These are phyloP conservation scores for Metschnikowia cubensis DNA, from an alignment of 805 yeast genomes.

Conservation along the genomic window DNA sequence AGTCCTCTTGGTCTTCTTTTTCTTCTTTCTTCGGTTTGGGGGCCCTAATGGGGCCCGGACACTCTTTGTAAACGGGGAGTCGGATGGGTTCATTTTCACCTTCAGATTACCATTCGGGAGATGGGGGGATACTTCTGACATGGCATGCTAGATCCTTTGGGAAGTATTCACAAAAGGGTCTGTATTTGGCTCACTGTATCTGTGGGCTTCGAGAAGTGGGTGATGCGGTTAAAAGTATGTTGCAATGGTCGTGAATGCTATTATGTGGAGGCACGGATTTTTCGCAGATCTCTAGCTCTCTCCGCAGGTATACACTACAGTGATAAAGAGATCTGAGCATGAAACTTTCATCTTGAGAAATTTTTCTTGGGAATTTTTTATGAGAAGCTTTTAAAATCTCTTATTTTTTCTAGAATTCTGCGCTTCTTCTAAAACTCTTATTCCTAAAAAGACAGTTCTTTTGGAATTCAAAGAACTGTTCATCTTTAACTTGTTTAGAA, in stretches of 20 bases:
- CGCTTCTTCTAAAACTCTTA: background rate
- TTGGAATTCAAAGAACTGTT: too few relatives aligned
- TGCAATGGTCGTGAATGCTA: background rate
- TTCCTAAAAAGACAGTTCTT: too few relatives aligned
- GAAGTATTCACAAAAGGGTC: background rate
- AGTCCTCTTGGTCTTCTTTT: slow-evolving; percentile 22
- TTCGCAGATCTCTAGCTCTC: background rate
- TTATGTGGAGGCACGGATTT: slow-evolving; percentile 1
- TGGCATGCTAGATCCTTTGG: background rate
- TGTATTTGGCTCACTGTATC: background rate
- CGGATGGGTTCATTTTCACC: slow-evolving; percentile 19
- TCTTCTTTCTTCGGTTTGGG: slow-evolving; percentile 30
- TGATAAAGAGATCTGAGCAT: background rate
- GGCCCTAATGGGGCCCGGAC: slow-evolving; percentile 6
- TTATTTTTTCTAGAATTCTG: background rate
- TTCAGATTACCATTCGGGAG: slow-evolving; percentile 35
- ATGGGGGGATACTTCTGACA: slow-evolving; percentile 5
- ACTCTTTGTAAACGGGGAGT: background rate
- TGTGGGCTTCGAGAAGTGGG: background rate
- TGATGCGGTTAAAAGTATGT: background rate
- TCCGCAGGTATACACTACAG: background rate
- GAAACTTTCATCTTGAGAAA: too few relatives aligned
- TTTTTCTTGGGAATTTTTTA: too few relatives aligned
- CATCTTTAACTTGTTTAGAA: too few relatives aligned
- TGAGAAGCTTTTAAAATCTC: too few relatives aligned